phyloP scores from a whole-genome alignment of 345 rosid genomes.

The Pistacia vera region DNA sequence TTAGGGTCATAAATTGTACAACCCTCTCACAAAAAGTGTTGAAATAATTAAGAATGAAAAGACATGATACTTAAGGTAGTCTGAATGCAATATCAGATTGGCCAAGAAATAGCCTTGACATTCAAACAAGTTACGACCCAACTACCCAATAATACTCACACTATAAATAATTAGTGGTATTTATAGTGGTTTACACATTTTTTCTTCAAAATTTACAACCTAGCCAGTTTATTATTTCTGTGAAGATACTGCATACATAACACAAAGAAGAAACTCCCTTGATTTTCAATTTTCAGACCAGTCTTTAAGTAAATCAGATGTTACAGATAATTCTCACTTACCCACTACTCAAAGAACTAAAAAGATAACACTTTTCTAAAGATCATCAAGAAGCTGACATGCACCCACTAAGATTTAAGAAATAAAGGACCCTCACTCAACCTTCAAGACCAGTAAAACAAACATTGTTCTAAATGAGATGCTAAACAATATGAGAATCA shows the following conservation, averaged over 20 bases:
- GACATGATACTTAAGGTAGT: background rate
- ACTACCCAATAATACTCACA: background rate
- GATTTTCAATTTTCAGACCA: background rate
- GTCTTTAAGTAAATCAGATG: background rate
- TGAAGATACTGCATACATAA: slow-evolving; percentile 1
- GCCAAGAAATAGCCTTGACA: background rate
- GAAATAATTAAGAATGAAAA: background rate
- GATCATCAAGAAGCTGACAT: background rate
- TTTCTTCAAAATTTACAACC: background rate
- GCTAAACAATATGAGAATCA: background rate
- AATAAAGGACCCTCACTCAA: too few species aligned
- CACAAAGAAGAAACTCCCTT: background rate
- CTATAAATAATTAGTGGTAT: background rate
- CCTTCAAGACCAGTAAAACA: background rate
- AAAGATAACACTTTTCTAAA: background rate
- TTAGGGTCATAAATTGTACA: background rate
- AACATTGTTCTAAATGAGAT: background rate
- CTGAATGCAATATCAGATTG: background rate
- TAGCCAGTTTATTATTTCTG: background rate
- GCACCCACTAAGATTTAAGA: background rate
- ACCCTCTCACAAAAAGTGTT: background rate
- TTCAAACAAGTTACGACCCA: background rate
- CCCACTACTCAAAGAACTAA: background rate
- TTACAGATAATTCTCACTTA: background rate
- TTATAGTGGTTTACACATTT: background rate